Percentiles rank a stretch among this genome's conserved stretches.
Evolutionary conservation across 2,329 filamentous ascomycete genomes (phyloP).

Genomic region (Trichoderma polysporum): DNA sequence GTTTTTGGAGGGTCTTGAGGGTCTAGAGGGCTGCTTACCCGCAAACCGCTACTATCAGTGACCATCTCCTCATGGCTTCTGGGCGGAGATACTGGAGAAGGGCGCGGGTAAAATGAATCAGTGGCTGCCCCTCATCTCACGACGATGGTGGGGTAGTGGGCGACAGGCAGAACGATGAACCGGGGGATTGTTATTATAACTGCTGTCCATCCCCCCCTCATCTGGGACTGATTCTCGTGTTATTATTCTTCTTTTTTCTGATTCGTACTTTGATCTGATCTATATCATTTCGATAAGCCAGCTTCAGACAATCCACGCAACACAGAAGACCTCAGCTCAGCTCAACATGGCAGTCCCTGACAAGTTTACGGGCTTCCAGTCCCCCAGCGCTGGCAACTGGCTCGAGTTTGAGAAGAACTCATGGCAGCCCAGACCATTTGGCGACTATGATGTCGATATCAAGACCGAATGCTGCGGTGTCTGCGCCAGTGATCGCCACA

Average conservation of each 20-base stretch:
- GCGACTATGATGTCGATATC: slow-evolving; percentile 83
- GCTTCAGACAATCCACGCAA: neutral
- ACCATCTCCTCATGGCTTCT: neutral
- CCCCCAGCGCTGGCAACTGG: slow-evolving; percentile 53
- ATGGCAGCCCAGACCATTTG: slow-evolving; percentile 82
- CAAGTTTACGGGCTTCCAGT: slow-evolving; percentile 61
- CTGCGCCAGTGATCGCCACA: slow-evolving; percentile 72
- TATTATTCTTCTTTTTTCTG: neutral
- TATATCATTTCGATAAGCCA: neutral
- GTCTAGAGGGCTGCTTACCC: neutral
- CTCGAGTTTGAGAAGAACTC: slow-evolving; percentile 67
- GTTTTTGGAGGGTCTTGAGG: neutral
- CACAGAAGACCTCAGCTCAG: too few relatives aligned
- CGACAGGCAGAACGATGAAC: neutral
- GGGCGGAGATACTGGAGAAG: neutral
- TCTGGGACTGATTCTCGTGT: neutral
- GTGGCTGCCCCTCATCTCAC: slow-evolving; percentile 11
- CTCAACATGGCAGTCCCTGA: slow-evolving; percentile 55
- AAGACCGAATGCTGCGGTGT: slow-evolving; percentile 80
- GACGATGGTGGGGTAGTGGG: slow-evolving; percentile 9
- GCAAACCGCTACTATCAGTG: neutral
- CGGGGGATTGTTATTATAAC: neutral
- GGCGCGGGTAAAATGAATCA: slow-evolving; percentile 14
- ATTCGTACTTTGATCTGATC: neutral
- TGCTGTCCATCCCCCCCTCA: neutral